Base-by-base conservation (phyloP, 768 basidiomycete genomes). In the Lentinus tigrinus region DNA sequence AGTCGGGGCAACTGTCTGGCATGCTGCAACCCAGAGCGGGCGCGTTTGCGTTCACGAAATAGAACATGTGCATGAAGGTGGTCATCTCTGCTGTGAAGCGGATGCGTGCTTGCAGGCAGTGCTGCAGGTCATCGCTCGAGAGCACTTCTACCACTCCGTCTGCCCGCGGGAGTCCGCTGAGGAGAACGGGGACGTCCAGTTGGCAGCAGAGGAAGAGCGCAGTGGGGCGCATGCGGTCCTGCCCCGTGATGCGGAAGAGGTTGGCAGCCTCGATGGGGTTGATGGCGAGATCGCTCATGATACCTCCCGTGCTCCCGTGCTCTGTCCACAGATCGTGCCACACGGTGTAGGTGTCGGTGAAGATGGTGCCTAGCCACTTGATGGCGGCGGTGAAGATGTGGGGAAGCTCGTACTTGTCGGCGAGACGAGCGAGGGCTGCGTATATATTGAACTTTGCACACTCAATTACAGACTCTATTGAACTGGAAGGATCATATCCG, bases 381-480 rank as follows among this genome's bases (percentile, higher is more conserved):
- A 44, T n/a, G 14, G 54, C 47, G 17, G 23, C 39, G 4, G 49
- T 17, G 23, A 24, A 27, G 39, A 60, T 17, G 4, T 42, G 39
- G 13, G 36, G 16, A 11, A 60, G 43, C 21, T 40, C 37, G 49
- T 60, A 60, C 34, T 55, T 60, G 54, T 60, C 54, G 26, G 47
- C 54, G 14, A 60, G 54, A 11, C 54, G 53, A 23, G 52, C 50
- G 16, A 56, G 23, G 6, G 53, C 47, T 13, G 53, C 58, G 17
- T 48, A 23, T 3, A 47, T 21, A 11, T 38, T 43, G 49, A 60
- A 60, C 6, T 31, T 31, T 11, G 21, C 8, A 3, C 34, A 2
- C 21, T 8, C 11, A 23, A 37, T 3, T n/a, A 17, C 27, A 9
- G 43, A 26, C 31, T 36, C 36, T 7, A 47, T 1, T 9, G 23